Base-by-base conservation (phyloP, 805 yeast genomes). In the Metschnikowia matae region DNA sequence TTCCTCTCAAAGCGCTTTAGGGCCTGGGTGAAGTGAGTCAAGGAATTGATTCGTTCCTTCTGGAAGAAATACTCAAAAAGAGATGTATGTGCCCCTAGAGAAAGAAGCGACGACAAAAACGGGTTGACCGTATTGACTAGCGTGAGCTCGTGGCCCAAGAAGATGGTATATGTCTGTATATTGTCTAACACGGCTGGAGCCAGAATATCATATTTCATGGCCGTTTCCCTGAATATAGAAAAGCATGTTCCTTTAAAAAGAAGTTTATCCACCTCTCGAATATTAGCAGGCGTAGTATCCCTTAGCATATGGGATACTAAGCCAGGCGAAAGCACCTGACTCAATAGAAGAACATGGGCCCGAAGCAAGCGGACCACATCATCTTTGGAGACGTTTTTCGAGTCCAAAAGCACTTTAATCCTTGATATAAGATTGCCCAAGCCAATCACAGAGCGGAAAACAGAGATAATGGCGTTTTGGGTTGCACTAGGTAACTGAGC, bases 211-310 rank as follows among this genome's bases (percentile, higher is more conserved):
- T 44, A 46, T 3, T 50, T 54, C 29, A 60, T 36, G 18, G 48
- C 52, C 5, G 58, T 54, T 49, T 71, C 74, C 33, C 60, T 62
- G 14, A 64, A 52, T 13, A 64, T 46, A 1, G 69, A 49, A 40
- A 60, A 66, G 10, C 56, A 46, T 42, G 57, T 62, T 0, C 77
- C 77, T 40, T 62, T 69, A 53, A 66, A 73, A 8, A 73, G n/a
- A 4, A 73, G 54, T 45, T 67, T 68, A 44, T 71, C 75, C n/a
- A 69, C 51, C 49, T 73, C 77, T 40, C 62, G 63, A 7, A 52
- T 33, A 32, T 62, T 63, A 6, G 60, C 26, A 2, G 49, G 44
- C 4, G 43, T 35, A 1, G 48, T 13, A 20, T 49, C 15, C 2
- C 10, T 15, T 8, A 56, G 42, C 44, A 62, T 40, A 20, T 32